Conservation (phyloP, 1,284 basidiomycete genomes). For the Neotropicomus parvogracilis region DNA sequence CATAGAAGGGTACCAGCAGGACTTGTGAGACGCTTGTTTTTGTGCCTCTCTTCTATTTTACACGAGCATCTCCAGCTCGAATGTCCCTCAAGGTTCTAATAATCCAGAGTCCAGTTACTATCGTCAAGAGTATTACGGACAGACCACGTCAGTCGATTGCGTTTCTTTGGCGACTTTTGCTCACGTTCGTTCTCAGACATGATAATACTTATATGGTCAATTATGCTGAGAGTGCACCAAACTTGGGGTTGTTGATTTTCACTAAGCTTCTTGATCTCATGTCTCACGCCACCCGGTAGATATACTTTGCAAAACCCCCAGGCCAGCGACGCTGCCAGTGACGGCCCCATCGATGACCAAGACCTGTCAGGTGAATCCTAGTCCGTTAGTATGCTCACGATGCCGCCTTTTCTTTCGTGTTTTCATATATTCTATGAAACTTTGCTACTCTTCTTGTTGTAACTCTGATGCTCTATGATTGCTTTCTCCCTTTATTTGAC, state of each 20-base stretch:
- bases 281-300: conserved; percentile 20
- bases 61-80: conserved; percentile 10
- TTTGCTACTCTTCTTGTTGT: conserved; percentile 3
- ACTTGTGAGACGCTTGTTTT: conserved; percentile 15
- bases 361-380: conserved; percentile 14
- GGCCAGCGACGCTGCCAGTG: neutral
- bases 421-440: conserved; percentile 5
- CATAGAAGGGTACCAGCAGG: conserved; percentile 9
- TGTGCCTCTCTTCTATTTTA: neutral
- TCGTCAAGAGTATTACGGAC: conserved; percentile 8
- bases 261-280: conserved; percentile 5
- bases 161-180: neutral
- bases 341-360: conserved; percentile 2
- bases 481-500: conserved; percentile 1
- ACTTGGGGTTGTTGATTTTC: conserved; percentile 19
- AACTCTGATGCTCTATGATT: conserved; percentile 3
- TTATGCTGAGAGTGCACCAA: conserved; percentile 6
- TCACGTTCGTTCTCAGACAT: conserved; percentile 12
- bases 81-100: conserved; percentile 3
- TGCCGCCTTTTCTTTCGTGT: neutral
- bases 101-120: conserved; percentile 4
- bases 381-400: neutral
- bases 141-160: conserved; percentile 14
- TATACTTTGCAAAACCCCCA: conserved; percentile 9
- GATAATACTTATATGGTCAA: conserved; percentile 6